Conservation (phyloP, 768 basidiomycete genomes). For the Termitomyces sp. region DNA sequence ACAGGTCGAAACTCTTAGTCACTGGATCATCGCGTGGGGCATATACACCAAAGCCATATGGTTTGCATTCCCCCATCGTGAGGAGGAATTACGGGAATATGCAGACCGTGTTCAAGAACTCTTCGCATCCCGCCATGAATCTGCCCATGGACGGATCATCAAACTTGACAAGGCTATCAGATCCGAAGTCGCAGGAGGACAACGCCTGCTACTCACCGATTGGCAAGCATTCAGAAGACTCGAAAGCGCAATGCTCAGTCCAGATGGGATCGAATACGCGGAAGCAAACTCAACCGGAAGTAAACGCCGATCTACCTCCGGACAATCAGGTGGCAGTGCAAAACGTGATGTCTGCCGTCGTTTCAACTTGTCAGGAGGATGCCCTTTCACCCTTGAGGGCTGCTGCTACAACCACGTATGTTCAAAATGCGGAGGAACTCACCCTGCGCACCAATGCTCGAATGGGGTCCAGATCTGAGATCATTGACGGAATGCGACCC, state of each 20-base stretch:
- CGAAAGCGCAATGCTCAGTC: constrained; percentile 12
- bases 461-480: neutral
- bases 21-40: too few relatives aligned
- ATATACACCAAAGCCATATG: too few relatives aligned
- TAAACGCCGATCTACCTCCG: neutral
- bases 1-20: too few relatives aligned
- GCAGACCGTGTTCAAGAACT: too few relatives aligned
- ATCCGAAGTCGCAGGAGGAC: constrained; percentile 13
- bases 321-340: neutral
- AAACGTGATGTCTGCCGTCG: constrained; percentile 14
- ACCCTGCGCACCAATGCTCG: neutral
- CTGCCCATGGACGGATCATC: constrained; percentile 18
- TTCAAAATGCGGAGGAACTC: neutral
- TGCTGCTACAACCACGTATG: constrained; percentile 4
- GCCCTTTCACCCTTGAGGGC: constrained; percentile 6
- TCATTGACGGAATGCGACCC: neutral
- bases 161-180: constrained; percentile 21
- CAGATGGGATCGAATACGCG: constrained; percentile 10
- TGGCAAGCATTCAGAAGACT: constrained; percentile 5
- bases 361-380: constrained; percentile 21
- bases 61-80: too few relatives aligned
- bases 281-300: neutral
- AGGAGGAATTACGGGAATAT: too few relatives aligned
- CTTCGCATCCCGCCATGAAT: too few relatives aligned
- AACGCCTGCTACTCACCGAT: constrained; percentile 21